A percentile compares a stretch with the other conserved stretches of the same genome.
Conservation (phyloP, 345 rosid genomes). For the Eucalyptus cloeziana region DNA sequence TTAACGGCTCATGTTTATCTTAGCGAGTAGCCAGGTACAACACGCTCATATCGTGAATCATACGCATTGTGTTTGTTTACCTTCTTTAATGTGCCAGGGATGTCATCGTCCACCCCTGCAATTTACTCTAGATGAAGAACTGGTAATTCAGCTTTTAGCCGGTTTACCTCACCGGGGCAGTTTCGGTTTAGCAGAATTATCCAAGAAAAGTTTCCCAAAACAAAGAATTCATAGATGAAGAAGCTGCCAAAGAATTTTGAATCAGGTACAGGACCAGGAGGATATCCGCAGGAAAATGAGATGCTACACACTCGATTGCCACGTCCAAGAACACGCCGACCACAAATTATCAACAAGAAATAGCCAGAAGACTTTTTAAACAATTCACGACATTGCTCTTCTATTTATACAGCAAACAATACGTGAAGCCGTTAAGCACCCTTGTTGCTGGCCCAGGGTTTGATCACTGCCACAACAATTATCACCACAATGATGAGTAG, state of each 20-base stretch:
- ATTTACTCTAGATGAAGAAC: not conserved
- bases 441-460: slow-evolving; percentile 70
- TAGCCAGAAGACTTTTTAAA: not conserved
- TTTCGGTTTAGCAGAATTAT: not conserved
- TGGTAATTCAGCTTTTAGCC: not conserved
- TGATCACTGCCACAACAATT: slow-evolving; percentile 48
- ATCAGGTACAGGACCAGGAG: not conserved
- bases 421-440: slow-evolving; percentile 34
- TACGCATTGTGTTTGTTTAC: not conserved
- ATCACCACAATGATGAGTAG: slow-evolving; percentile 69
- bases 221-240: not conserved
- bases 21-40: not conserved
- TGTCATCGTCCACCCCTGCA: not conserved
- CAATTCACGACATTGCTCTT: not conserved
- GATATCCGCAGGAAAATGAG: not conserved
- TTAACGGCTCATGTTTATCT: not conserved
- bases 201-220: not conserved
- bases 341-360: not conserved
- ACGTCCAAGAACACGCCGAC: not conserved
- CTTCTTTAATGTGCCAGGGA: not conserved
- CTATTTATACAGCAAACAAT: not conserved
- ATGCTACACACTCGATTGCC: not conserved
- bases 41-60: not conserved
- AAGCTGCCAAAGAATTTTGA: not conserved
- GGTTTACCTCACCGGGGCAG: not conserved